Percentiles rank a stretch among this genome's conserved stretches.
Evolutionary conservation across 305 asterid genomes (phyloP).

Genomic region (Caryopteris hybrid): DNA sequence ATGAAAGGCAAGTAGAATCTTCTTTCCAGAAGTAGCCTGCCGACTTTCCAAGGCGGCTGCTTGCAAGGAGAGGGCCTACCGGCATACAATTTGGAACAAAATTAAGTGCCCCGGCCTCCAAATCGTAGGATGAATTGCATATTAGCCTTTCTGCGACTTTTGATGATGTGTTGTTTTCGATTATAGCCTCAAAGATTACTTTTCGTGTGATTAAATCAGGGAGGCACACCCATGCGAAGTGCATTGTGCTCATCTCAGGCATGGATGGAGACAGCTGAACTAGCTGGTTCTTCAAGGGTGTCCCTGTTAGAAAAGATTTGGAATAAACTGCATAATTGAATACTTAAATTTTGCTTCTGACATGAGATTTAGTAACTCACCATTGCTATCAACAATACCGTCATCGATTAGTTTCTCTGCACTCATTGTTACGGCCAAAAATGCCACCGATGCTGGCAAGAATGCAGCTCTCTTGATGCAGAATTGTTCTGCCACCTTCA

Average conservation of each 20-base stretch:
- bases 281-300: conserved; percentile 22
- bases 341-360: too few relatives aligned
- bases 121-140: conserved; percentile 49
- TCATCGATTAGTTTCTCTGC: too few relatives aligned
- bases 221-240: conserved; percentile 41
- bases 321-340: not conserved
- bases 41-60: conserved; percentile 33
- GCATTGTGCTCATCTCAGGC: conserved; percentile 28
- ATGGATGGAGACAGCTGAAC: conserved; percentile 39
- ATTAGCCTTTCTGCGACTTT: conserved; percentile 36
- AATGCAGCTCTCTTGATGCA: conserved; percentile 32
- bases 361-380: too few relatives aligned
- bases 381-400: too few relatives aligned
- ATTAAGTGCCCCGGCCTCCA: conserved; percentile 52
- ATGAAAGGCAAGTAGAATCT: conserved; percentile 41
- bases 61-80: conserved; percentile 58
- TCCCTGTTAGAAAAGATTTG: conserved; percentile 24
- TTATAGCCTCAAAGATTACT: conserved; percentile 15
- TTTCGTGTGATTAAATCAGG: conserved; percentile 21
- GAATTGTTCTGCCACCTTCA: conserved; percentile 25
- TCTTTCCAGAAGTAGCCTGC: conserved; percentile 50
- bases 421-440: conserved; percentile 8
- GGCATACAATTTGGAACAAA: conserved; percentile 26
- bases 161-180: conserved; percentile 19
- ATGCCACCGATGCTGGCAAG: conserved; percentile 31